Evolutionary conservation across 2,329 filamentous ascomycete genomes (phyloP), one percentile per base, ranked within the genome.

Genomic region (Fusarium transvaalense): DNA sequence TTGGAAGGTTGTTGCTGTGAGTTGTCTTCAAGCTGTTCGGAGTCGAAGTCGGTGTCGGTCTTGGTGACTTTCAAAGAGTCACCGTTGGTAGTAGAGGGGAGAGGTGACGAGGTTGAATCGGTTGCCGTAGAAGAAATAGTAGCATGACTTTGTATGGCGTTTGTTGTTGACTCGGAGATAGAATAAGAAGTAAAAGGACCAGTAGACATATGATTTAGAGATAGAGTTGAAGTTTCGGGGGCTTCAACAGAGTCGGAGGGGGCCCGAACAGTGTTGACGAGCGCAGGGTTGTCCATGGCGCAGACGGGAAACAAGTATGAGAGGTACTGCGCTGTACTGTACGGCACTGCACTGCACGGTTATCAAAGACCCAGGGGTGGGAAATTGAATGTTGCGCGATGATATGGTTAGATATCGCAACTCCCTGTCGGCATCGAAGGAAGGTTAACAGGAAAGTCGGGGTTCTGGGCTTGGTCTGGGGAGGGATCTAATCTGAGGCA

Each of bases 381-480:
- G 54, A 58, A 34, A 63, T 63, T 59, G 15, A 51, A 61, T 67
- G 72, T 75, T 73, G 71, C 72, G 72, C 72, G 72, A 75, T 75
- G 72, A 60, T 48, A 69, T 64, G 69, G 72, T 61, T 48, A 66
- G 71, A 75, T 75, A 74, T 75, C 72, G 72, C 71, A 75, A 74
- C 67, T 64, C 64, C 57, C 56, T 50, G 53, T 43, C 61, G 47
- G 34, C 37, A 55, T 74, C 71, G 55, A 64, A 69, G 72, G 69
- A 71, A 69, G 57, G 67, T 37, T 71, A 59, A 61, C 55, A 51
- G 52, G 55, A 56, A 23, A 60, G 45, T 27, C 52, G 57, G 52
- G 62, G 39, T 62, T 61, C 45, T 46, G 58, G 62, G 23, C 52
- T 55, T 50, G 62, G 66, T 61, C 50, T 53, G 60, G 66, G 47